Percentiles rank a stretch among this genome's conserved stretches.
Conservation (phyloP, 768 basidiomycete genomes). For the Tremella yokohamensis region DNA sequence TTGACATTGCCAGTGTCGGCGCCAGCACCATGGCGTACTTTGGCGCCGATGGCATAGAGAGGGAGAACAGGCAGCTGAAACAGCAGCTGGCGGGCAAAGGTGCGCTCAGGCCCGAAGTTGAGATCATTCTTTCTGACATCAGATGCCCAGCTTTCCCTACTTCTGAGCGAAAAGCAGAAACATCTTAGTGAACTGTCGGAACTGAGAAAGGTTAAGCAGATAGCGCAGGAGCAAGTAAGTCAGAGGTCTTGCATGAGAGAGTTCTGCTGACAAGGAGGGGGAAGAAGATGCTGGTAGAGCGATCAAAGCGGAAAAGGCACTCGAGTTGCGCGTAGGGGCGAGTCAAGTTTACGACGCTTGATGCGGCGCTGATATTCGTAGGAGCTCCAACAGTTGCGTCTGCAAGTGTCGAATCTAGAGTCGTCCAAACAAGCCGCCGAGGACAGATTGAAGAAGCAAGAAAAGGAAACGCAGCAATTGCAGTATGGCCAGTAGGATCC, state of each 20-base stretch:
- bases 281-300: conserved; percentile 15
- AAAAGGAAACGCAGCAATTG: conserved; percentile 41
- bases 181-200: conserved; percentile 31
- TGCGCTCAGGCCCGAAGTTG: conserved; percentile 14
- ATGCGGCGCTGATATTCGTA: conserved; percentile 10
- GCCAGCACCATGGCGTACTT: conserved; percentile 43
- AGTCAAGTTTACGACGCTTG: neutral
- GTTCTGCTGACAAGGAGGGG: neutral
- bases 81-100: conserved; percentile 43
- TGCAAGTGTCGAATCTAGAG: conserved; percentile 46
- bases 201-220: conserved; percentile 18
- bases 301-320: conserved; percentile 23
- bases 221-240: conserved; percentile 11
- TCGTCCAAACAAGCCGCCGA: conserved; percentile 29
- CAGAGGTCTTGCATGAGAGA: neutral
- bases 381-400: conserved; percentile 39
- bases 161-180: conserved; percentile 45
- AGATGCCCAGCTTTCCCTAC: conserved; percentile 44
- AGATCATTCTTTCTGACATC: neutral
- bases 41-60: conserved; percentile 45
- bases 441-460: conserved; percentile 34
- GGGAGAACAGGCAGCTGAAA: conserved; percentile 42
- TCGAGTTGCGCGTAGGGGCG: conserved; percentile 28
- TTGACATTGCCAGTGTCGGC: too few relatives aligned
- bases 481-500: conserved; percentile 35